Conservation (phyloP, 768 basidiomycete genomes). For the Boletus tomentosulus region DNA sequence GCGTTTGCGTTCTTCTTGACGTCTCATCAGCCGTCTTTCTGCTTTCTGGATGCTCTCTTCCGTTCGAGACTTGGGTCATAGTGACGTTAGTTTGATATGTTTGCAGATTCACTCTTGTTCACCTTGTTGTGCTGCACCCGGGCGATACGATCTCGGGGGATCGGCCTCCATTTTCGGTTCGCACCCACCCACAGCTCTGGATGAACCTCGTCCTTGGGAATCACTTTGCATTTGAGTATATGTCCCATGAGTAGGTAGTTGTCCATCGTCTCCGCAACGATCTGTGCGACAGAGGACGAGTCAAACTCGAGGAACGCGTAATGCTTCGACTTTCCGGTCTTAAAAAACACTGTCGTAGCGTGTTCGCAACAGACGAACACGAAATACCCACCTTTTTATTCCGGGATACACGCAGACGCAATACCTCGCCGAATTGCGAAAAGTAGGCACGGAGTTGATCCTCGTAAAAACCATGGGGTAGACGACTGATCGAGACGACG, state of each 20-base stretch:
- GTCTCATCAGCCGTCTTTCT: slow-evolving; percentile 64
- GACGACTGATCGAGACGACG: slow-evolving; percentile 82
- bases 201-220: slow-evolving; percentile 88
- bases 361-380: not conserved
- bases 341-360: not conserved
- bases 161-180: slow-evolving; percentile 81
- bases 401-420: slow-evolving; percentile 83
- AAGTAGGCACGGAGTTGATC: slow-evolving; percentile 92
- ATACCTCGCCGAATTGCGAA: slow-evolving; percentile 88
- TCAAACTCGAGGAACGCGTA: slow-evolving; percentile 96
- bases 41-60: slow-evolving; percentile 62
- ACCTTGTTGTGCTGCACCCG: slow-evolving; percentile 84
- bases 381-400: slow-evolving; percentile 75
- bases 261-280: slow-evolving; percentile 98
- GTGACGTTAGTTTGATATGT: slow-evolving; percentile 5
- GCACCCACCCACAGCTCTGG: slow-evolving; percentile 97
- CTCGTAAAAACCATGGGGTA: slow-evolving; percentile 98
- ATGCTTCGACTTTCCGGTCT: slow-evolving; percentile 97
- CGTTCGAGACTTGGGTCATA: slow-evolving; percentile 57
- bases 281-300: slow-evolving; percentile 83
- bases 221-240: slow-evolving; percentile 84
- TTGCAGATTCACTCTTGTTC: not conserved
- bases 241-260: slow-evolving; percentile 96
- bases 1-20: slow-evolving; percentile 72
- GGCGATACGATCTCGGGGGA: slow-evolving; percentile 71